Percentiles rank a stretch among this genome's conserved stretches.
Conservation (phyloP, 1,284 basidiomycete genomes). For the Sphaerobolus stellatus region DNA sequence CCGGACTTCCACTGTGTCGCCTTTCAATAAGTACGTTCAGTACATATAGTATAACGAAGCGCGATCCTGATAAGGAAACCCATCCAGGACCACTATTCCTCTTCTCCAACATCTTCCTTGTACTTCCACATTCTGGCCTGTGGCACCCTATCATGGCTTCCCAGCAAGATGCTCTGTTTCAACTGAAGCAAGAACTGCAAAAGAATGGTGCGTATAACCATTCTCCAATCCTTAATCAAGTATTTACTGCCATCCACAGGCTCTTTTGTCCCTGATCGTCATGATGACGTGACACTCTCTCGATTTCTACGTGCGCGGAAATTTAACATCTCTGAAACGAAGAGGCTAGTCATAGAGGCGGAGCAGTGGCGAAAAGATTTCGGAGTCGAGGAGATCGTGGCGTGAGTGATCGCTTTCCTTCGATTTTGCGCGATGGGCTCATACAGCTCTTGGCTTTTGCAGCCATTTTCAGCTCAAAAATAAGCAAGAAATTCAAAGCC, state of each 20-base stretch:
- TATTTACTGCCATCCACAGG: slow-evolving; percentile 7
- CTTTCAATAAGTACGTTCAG: too few relatives aligned
- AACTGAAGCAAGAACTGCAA: slow-evolving; percentile 67
- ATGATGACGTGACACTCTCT: slow-evolving; percentile 80
- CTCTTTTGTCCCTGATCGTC: slow-evolving; percentile 64
- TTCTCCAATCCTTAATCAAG: not conserved
- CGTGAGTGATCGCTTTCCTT: slow-evolving; percentile 47
- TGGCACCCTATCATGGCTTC: too few relatives aligned
- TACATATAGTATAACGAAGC: too few relatives aligned
- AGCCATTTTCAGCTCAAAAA: slow-evolving; percentile 91
- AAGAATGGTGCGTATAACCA: slow-evolving; percentile 43
- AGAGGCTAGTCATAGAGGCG: slow-evolving; percentile 79
- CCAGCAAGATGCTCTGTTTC: slow-evolving; percentile 73
- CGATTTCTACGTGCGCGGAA: slow-evolving; percentile 92
- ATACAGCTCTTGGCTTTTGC: not conserved
- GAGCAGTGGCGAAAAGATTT: slow-evolving; percentile 93
- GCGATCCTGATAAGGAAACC: too few relatives aligned
- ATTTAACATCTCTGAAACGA: slow-evolving; percentile 83
- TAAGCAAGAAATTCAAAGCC: slow-evolving; percentile 81
- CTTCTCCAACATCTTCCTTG: too few relatives aligned
- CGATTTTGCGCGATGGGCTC: not conserved
- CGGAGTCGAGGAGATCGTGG: slow-evolving; percentile 83
- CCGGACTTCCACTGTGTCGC: too few relatives aligned
- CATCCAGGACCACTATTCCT: too few relatives aligned
- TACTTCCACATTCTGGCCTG: too few relatives aligned